Base-by-base conservation (phyloP, 1,284 basidiomycete genomes). In the Afroboletus lepidellus region DNA sequence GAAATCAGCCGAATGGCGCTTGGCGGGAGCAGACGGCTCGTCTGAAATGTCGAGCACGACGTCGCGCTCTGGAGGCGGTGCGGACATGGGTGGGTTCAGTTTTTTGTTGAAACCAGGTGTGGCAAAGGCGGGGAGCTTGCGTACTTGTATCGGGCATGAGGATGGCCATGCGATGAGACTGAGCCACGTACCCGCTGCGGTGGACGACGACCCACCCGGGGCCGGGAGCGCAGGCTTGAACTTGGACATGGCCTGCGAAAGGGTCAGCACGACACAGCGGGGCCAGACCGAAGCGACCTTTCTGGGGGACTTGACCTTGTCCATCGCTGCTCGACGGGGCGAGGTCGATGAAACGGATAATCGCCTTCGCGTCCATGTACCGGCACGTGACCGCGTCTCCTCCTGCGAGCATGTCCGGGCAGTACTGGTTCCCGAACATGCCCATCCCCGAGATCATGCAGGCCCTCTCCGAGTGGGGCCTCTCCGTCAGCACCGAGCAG, bases 351-450 rank as follows among this genome's bases (percentile, higher is more conserved):
- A 49, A 50, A 48, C 48, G 46, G 59, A 59, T 38, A 39, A 60
- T 33, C 43, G 44, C 44, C 58, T 65, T 34, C 41, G 20, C n/a
- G n/a, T n/a, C n/a, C n/a, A 44, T 44, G 15, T 25, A n/a, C 5
- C 41, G 38, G 32, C 60, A 62, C 64, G 60, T 62, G 64, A 66
- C 37, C 62, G 60, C 60, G 62, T 53, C 27, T 37, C 18, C 8
- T 8, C 3, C 9, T 15, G 5, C 36, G 20, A 18, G 3, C 37
- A 36, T 73, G 72, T 58, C 69, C 0, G 67, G 66, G 0, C 67
- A 74, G 49, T 80, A 77, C 54, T 79, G 77, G 78, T 88, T 85
- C 57, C 87, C 87, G 3, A 76, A 79, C 34, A 82, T 89, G 78
- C 74, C 77, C 33, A 72, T 77, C 27, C 62, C 72, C 24, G 86